Evolutionary conservation across 176 grass and related monocot species (phyloP), one percentile per base, ranked within the genome.

Genomic region (Poa pratensis): DNA sequence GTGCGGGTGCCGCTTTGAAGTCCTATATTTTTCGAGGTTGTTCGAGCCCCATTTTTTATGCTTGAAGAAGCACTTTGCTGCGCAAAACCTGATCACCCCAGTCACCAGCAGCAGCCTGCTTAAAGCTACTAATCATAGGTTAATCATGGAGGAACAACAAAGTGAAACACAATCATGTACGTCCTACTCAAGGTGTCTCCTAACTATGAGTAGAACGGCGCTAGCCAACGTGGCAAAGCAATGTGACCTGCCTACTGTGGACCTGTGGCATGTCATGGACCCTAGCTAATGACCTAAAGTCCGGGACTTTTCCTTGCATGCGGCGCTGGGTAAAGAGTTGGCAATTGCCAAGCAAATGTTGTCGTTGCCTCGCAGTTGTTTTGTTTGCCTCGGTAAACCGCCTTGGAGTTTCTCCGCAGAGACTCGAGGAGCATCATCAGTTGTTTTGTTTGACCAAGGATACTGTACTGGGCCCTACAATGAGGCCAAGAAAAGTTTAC

Each of bases 271-370:
- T 40, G 3, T 6, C 45, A 15, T 45, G 46, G 48, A 52, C 75
- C 11, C 30, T 9, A 24, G 20, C 39, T 45, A 45, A 15, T 35
- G 4, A 2, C 13, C 13, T 62, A 61, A 43, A 18, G 55, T 1
- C 23, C 23, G 0, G 16, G 13, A 68, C 9, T 5, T 52, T 68
- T 51, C 26, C 0, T 5, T 51, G 26, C 61, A 16, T 52, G 40
- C 30, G 12, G 10, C 9, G 45, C 23, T 3, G 14, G 63, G 70
- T 37, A n/a, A 84, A 45, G 50, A 1, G 39, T 0, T 5, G 39
- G 58, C 30, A 81, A 83, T 78, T 88, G 63, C 86, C 72, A 5
- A 60, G 73, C 52, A 78, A 49, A 57, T 69, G 26, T 82, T 77
- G 24, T 82, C 66, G n/a, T 46, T 52, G 12, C 61, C 11, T 32